phyloP scores from a whole-genome alignment of 345 rosid species.

The Geranium brycei region DNA sequence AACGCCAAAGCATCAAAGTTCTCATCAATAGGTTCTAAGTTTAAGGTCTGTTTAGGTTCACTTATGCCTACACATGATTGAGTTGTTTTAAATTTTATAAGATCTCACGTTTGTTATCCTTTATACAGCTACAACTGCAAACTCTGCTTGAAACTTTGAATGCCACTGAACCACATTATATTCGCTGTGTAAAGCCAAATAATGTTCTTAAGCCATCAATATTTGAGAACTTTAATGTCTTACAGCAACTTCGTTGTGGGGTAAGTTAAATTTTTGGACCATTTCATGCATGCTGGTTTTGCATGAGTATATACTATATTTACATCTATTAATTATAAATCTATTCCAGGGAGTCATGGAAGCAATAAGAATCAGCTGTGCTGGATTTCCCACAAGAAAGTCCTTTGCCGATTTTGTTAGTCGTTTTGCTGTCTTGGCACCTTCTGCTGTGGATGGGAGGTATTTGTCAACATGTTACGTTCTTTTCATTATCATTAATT shows the following conservation, averaged over 20 bases:
- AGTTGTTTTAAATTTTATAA: no score
- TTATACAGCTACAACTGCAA: conserved; percentile 87
- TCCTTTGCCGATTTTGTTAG: conserved; percentile 52
- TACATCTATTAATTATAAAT: conserved; percentile 1
- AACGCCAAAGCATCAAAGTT: conserved; percentile 67
- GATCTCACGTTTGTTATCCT: conserved; percentile 1
- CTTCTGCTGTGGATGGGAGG: conserved; percentile 49
- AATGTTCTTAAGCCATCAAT: conserved; percentile 81
- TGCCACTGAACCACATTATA: conserved; percentile 88
- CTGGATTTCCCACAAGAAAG: conserved; percentile 92
- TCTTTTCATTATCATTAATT: conserved; percentile 2
- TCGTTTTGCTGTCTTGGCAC: conserved; percentile 59
- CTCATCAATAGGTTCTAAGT: conserved; percentile 89
- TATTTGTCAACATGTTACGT: conserved; percentile 17
- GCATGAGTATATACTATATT: conserved; percentile 1
- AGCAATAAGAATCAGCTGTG: conserved; percentile 97
- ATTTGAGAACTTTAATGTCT: conserved; percentile 67
- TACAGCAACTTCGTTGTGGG: conserved; percentile 95
- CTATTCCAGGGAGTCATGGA: conserved; percentile 82
- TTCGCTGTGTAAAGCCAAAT: conserved; percentile 96
- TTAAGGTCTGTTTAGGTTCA: conserved; percentile 45
- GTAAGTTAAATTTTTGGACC: conserved; percentile 36
- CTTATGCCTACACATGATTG: background rate
- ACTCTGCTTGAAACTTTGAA: conserved; percentile 86
- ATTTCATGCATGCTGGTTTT: conserved; percentile 9